These are phyloP conservation scores for Alternaria brassicae DNA, from an alignment of 2,329 filamentous ascomycete genomes.

Conservation along the genomic window DNA sequence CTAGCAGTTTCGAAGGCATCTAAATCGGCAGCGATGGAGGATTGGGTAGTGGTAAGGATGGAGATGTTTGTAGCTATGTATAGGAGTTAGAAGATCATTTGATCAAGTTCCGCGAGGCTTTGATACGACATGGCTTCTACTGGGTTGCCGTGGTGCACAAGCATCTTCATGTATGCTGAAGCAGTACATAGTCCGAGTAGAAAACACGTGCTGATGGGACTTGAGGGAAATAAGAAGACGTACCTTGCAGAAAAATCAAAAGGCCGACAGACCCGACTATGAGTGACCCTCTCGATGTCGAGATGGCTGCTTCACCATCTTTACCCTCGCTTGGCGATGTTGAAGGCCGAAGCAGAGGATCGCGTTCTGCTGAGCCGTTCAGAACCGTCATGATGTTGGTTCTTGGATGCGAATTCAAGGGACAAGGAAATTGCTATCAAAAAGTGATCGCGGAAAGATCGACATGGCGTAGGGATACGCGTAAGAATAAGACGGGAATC, in stretches of 20 bases:
- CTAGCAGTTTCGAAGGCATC: slow-evolving; percentile 74
- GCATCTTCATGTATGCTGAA: not conserved
- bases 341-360: slow-evolving; percentile 36
- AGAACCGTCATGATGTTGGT: slow-evolving; percentile 22
- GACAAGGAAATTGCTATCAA: not conserved
- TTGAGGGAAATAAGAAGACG: not conserved
- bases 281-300: slow-evolving; percentile 39
- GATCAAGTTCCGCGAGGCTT: slow-evolving; percentile 23
- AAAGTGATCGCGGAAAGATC: not conserved
- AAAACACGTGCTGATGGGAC: not conserved
- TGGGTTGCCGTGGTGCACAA: not conserved
- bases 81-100: not conserved
- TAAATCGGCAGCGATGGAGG: slow-evolving; percentile 75
- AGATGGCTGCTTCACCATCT: slow-evolving; percentile 31
- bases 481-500: slow-evolving; percentile 5
- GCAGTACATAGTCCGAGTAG: not conserved
- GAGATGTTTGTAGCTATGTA: slow-evolving; percentile 74
- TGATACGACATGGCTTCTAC: not conserved
- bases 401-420: not conserved
- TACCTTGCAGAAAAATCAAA: slow-evolving; percentile 68
- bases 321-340: slow-evolving; percentile 30
- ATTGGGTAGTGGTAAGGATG: slow-evolving; percentile 82
- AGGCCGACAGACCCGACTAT: slow-evolving; percentile 63
- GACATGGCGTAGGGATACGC: slow-evolving; percentile 2
- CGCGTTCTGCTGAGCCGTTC: slow-evolving; percentile 30